Evolutionary conservation across 257 asterid genomes (phyloP), one percentile per base, ranked within the genome.

Genomic region (Solanum chilense): DNA sequence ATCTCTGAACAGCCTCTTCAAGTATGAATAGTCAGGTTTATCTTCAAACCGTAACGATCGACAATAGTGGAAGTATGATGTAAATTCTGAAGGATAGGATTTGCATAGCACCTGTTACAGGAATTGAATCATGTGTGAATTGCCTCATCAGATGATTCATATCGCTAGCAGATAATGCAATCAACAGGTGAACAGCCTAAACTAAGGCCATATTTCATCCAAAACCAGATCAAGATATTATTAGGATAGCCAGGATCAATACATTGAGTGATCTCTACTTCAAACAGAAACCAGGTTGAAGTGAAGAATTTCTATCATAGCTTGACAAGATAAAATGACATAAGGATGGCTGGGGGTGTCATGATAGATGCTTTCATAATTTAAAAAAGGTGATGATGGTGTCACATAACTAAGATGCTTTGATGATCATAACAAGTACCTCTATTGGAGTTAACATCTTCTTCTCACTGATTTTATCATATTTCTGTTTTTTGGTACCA

Each of bases 401-500:
- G 84, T 16, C 66, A 47, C 68, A 80, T 20, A 47, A 80, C 39
- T 45, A 80, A 47, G 66, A 15, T 29, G 25, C 18, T 80, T 49
- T 81, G 70, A 45, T 85, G 86, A 83, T 73, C 80, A 84, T 27
- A 39, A 83, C 41, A 88, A 74, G 87, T 88, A 96, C 99, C 99
- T 95, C 98, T 88, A 94, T 93, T 80, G 98, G 96, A 86, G 99
- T 95, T 76, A 91, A 87, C 98, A 94, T 92, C 93, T 96, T 96
- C 92, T 96, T 95, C 92, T 96, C 99, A 86, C 99, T 96, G 88
- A 96, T 96, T 92, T 89, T 96, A 92, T 96, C 98, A 86, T 96
- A 96, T 88, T 96, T 96, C 94, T 96, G 98, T 92, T 95, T 96
- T 92, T 96, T 96, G 88, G 95, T 95, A 83, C 96, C 98, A 87